A percentile compares a stretch with the other conserved stretches of the same genome.
Conservation (phyloP, 2,329 filamentous ascomycete species). For the Cordyceps fumosorosea region DNA sequence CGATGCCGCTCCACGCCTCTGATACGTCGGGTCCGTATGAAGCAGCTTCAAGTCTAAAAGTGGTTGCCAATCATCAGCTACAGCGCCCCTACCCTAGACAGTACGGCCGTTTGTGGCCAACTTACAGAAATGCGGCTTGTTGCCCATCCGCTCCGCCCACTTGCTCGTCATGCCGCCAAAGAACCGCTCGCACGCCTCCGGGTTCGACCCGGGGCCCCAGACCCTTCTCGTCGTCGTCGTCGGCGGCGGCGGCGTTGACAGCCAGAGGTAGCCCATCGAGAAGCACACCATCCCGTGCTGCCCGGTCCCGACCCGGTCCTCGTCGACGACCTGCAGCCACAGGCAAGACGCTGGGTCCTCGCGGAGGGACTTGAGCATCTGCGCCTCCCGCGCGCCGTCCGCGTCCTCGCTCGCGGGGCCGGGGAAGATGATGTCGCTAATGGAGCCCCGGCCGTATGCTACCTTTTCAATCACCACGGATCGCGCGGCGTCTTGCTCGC, state of each 20-base stretch:
- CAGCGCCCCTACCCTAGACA: no score
- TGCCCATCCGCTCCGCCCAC: constrained; percentile 24
- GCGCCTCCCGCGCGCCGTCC: constrained; percentile 17
- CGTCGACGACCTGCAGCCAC: constrained; percentile 32
- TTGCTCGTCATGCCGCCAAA: constrained; percentile 25
- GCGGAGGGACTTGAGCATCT: constrained; percentile 18
- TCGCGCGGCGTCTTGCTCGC: constrained; percentile 7
- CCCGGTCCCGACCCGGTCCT: constrained; percentile 21
- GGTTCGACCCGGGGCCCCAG: constrained; percentile 25
- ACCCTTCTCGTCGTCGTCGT: constrained; percentile 20
- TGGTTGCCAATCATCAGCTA: background rate
- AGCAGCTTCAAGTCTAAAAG: constrained; percentile 30
- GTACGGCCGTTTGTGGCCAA: background rate
- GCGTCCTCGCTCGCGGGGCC: constrained; percentile 18
- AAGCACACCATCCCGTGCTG: constrained; percentile 28
- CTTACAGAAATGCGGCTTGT: constrained; percentile 31
- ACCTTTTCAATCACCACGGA: constrained; percentile 12
- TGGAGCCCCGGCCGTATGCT: constrained; percentile 15
- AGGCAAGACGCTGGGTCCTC: constrained; percentile 22
- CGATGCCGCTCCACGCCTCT: constrained; percentile 28
- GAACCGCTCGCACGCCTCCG: constrained; percentile 27
- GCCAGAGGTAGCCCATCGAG: constrained; percentile 30
- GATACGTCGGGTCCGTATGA: constrained; percentile 31
- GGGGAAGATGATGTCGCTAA: constrained; percentile 28
- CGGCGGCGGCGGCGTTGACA: constrained; percentile 21